Base-by-base conservation (phyloP, 805 yeast species). In the Saccharomyces jurei region DNA sequence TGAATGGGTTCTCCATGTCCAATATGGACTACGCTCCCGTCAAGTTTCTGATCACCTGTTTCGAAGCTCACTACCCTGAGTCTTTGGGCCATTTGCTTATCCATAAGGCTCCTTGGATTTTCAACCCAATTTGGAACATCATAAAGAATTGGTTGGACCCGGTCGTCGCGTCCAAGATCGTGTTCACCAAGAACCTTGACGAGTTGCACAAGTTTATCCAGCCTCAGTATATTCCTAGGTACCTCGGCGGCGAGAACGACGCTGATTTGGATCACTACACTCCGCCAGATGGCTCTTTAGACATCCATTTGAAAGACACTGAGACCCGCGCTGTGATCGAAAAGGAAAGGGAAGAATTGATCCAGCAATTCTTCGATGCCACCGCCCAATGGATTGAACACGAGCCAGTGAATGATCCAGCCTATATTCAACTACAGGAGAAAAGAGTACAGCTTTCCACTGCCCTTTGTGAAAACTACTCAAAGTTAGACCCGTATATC, bases 31-130 rank as follows among this genome's bases (percentile, higher is more conserved):
- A 89, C 66, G 77, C 81, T 2, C 89, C 97, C 4, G 95, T 94
- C 56, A 91, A 91, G 72, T 92, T 88, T 71, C 81, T 94, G 72
- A 85, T 91, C 57, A 81, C 83, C 53, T 86, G 91, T 57, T 90
- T 94, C 70, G 98, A 94, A 75, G 96, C 96, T 0, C 96, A 92
- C 68, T 94, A 92, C 69, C 99, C 99, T 0, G 99, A 94, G 72
- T 85, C 89, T 46, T 78, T 94, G 56, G 97, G 96, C 17, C 81
- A 81, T 54, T 74, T 94, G 52, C 79, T 89, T 60, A 86, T 94
- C 57, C 96, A 89, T 74, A 87, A 87, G 63, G 97, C 99, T 0
- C 99, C 99, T 28, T 90, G 97, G 98, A 82, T 94, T 53, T 94
- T 94, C 74, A 82, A 87, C 51, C 92, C 97, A 26, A 88, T 92